These are phyloP conservation scores for Plantago major DNA, from an alignment of 257 asterid genomes.

Conservation along the genomic window DNA sequence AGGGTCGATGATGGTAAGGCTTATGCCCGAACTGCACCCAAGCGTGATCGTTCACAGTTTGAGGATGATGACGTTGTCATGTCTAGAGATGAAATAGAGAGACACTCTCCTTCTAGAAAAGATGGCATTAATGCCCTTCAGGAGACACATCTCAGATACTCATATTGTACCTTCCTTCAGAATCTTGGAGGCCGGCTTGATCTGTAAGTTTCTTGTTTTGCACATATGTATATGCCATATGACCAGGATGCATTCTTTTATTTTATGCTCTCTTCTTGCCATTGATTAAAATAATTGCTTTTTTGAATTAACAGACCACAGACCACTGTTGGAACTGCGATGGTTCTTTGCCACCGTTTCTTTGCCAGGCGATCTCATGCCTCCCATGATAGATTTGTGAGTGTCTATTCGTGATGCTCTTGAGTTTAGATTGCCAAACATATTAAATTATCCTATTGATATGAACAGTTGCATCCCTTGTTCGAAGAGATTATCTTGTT, in stretches of 20 bases:
- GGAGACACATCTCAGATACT: conserved; percentile 81
- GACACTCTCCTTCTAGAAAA: conserved; percentile 86
- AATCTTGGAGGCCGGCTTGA: conserved; percentile 82
- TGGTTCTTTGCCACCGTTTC: conserved; percentile 96
- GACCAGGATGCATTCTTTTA: background rate
- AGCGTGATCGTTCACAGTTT: conserved; percentile 59
- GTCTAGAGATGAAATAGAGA: conserved; percentile 91
- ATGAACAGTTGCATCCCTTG: too few species aligned
- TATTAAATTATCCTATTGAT: conserved; percentile 12
- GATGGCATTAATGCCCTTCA: conserved; percentile 82
- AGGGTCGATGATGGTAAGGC: conserved; percentile 29
- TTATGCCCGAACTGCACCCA: conserved; percentile 38
- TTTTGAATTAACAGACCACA: conserved; percentile 69
- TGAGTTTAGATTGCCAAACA: background rate
- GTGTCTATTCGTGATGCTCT: conserved; percentile 23
- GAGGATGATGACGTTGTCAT: conserved; percentile 62
- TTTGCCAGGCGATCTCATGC: conserved; percentile 92
- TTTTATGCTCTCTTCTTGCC: background rate
- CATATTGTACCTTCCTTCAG: conserved; percentile 90
- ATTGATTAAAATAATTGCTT: background rate
- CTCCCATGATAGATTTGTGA: conserved; percentile 89
- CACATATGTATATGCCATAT: conserved; percentile 5
- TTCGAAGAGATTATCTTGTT: background rate
- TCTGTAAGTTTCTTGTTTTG: conserved; percentile 52
- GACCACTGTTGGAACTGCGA: conserved; percentile 88